phyloP scores from a whole-genome alignment of 768 basidiomycete genomes.

The Lentinula boryana region DNA sequence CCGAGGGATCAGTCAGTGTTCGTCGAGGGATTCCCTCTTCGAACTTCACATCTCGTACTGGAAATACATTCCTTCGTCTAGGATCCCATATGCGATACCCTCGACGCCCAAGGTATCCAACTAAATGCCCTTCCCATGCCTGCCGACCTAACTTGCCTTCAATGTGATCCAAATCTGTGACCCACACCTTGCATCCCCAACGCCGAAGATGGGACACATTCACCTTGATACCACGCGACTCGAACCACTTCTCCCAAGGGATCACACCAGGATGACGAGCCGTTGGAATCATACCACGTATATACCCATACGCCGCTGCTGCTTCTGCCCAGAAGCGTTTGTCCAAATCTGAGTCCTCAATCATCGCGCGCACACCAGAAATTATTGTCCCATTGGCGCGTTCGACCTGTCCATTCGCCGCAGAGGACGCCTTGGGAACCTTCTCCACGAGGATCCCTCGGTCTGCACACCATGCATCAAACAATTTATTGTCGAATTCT shows the following conservation, averaged over 20 bases:
- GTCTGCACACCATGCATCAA: background rate
- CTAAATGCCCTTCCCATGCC: constrained; percentile 9
- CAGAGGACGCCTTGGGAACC: background rate
- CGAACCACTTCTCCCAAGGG: background rate
- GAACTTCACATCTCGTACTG: constrained; percentile 9
- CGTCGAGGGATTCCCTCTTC: background rate
- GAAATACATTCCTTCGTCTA: background rate
- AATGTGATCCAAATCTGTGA: constrained; percentile 9
- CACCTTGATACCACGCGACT: too few species aligned
- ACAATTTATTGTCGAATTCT: background rate
- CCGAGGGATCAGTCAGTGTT: background rate
- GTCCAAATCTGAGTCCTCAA: background rate
- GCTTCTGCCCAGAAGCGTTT: background rate
- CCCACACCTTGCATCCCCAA: constrained; percentile 10
- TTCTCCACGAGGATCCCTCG: background rate
- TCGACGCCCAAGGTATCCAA: constrained; percentile 10
- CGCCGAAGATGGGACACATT: too few species aligned
- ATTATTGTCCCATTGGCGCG: background rate
- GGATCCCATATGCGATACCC: constrained; percentile 10
- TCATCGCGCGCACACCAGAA: background rate
- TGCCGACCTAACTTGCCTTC: constrained; percentile 11
- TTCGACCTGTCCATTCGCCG: background rate
- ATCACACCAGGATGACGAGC: background rate
- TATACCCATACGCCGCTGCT: background rate
- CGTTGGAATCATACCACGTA: background rate